These are phyloP conservation scores for Calophaca sinica DNA, from an alignment of 306 rosid species.

Conservation along the genomic window DNA sequence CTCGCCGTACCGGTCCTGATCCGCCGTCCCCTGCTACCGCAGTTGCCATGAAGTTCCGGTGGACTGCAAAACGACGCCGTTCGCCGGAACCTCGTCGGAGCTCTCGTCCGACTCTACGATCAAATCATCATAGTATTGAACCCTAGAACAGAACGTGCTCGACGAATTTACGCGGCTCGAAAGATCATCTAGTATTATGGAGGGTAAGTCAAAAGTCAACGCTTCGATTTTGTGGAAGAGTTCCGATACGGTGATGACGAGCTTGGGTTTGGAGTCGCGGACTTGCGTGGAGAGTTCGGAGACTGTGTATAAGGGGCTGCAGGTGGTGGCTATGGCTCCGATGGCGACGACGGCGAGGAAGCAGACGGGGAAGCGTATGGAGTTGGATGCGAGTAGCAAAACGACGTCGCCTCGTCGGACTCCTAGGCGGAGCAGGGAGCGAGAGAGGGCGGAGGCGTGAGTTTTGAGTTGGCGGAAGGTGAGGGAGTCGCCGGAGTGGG, in stretches of 20 bases:
- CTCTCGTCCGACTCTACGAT: slow-evolving; percentile 5
- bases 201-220: slow-evolving; percentile 39
- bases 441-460: slow-evolving; percentile 45
- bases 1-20: slow-evolving; percentile 49
- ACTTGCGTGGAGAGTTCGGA: slow-evolving; percentile 49
- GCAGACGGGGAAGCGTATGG: slow-evolving; percentile 13
- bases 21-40: slow-evolving; percentile 45
- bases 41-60: slow-evolving; percentile 56
- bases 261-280: slow-evolving; percentile 51
- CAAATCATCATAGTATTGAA: slow-evolving; percentile 46
- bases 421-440: slow-evolving; percentile 29
- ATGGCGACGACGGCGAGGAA: slow-evolving; percentile 34
- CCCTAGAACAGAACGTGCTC: neutral
- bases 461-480: slow-evolving; percentile 55
- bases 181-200: slow-evolving; percentile 39
- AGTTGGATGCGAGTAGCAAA: slow-evolving; percentile 48
- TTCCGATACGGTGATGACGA: slow-evolving; percentile 48
- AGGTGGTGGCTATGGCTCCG: slow-evolving; percentile 47
- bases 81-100: slow-evolving; percentile 25
- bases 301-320: slow-evolving; percentile 44
- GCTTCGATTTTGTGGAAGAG: slow-evolving; percentile 34
- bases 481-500: slow-evolving; percentile 44
- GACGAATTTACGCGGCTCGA: neutral
- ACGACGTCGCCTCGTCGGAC: slow-evolving; percentile 48
- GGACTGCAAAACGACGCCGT: slow-evolving; percentile 37